Evolutionary conservation across 2,329 filamentous ascomycete species (phyloP).

Genomic region (Colletotrichum noveboracense): DNA sequence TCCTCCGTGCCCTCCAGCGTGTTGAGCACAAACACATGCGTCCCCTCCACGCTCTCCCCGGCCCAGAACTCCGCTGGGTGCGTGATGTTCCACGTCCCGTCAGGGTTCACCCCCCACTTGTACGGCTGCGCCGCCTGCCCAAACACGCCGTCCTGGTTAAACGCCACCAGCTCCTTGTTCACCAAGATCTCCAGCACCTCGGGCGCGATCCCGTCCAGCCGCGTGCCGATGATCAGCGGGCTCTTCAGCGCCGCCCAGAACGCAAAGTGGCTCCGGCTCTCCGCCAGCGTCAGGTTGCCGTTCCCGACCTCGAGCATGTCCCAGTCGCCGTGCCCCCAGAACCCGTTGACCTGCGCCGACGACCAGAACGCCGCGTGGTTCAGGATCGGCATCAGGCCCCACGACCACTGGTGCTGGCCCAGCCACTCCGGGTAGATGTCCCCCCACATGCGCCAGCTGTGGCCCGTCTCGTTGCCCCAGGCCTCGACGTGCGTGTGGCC

Average conservation of each 20-base stretch:
- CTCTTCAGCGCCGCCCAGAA: conserved; percentile 57
- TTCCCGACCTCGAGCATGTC: conserved; percentile 60
- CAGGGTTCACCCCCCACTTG: conserved; percentile 53
- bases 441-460: conserved; percentile 50
- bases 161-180: conserved; percentile 42
- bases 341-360: conserved; percentile 36
- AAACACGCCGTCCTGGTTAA: conserved; percentile 51
- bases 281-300: conserved; percentile 46
- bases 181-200: conserved; percentile 44
- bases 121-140: conserved; percentile 49
- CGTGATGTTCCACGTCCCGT: conserved; percentile 53
- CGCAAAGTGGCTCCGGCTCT: conserved; percentile 55
- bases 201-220: conserved; percentile 38
- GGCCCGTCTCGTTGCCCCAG: conserved; percentile 55
- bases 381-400: conserved; percentile 41
- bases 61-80: conserved; percentile 56
- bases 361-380: conserved; percentile 55
- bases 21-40: conserved; percentile 55
- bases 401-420: conserved; percentile 28
- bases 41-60: conserved; percentile 44
- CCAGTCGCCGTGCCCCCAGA: conserved; percentile 55
- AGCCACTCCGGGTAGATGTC: conserved; percentile 46
- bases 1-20: conserved; percentile 33
- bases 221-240: conserved; percentile 53
- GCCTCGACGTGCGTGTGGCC: conserved; percentile 52